Base-by-base conservation (phyloP, 768 basidiomycete genomes). In the Nidularia pulvinata region DNA sequence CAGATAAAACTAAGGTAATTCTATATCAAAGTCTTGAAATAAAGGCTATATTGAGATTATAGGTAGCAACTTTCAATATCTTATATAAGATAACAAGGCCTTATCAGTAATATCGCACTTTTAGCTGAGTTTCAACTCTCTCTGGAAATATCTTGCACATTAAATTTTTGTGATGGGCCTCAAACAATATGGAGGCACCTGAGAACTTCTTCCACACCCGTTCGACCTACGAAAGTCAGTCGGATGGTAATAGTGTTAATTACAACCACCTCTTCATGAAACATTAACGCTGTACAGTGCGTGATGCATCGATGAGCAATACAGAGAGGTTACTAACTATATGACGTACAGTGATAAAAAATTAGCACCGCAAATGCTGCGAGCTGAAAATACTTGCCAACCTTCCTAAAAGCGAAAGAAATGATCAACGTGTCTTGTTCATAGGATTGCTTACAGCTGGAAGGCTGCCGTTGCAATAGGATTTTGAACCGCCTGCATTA, bases 331-430 rank as follows among this genome's bases (percentile, higher is more conserved):
- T 19, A 19, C 19, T 19, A 11, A 1, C 7, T 13, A 35, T 34
- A 13, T 34, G 25, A 51, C 59, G 3, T 48, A 61, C 62, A 32
- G 37, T 63, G 62, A 42, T 63, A 60, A 35, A 59, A 63, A 2
- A 63, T 44, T 4, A 63, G 46, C 60, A 63, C 58, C 10, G 54
- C 57, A 44, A 63, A 61, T 7, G 58, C 54, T 6, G 60, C 62
- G 3, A 63, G 46, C 35, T 63, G 62, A 39, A 63, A 63, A 42
- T 57, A 61, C 46, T 63, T 61, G n/a, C 50, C 57, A 3, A 55
- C 59, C 11, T 33, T 11, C 14, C 52, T 57, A 34, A 9, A 16
- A 22, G 22, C 10, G 33, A 34, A 48, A n/a, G 14, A 16, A 14
- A 7, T 30, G 13, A 14, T 4, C 36, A 35, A 14, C 30, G 7